Conservation (phyloP, 31 red algal species). For the Asparagopsis taxiformis region DNA sequence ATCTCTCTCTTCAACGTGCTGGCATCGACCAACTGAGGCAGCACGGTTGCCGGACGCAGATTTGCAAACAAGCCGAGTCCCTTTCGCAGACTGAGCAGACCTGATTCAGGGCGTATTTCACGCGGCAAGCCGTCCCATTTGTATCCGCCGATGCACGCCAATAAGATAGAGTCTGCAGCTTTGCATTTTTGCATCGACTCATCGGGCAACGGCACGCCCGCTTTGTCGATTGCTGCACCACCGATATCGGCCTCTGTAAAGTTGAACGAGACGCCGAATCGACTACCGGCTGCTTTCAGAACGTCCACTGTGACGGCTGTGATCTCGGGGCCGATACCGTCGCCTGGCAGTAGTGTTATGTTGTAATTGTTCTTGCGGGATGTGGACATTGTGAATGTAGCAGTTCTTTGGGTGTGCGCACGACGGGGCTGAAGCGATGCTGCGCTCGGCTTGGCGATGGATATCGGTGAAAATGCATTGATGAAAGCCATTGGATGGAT, state of each 20-base stretch:
- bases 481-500: too few species aligned
- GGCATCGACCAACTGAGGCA: conserved; percentile 81
- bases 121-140: conserved; percentile 90
- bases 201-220: conserved; percentile 77
- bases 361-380: conserved; percentile 27
- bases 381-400: too few species aligned
- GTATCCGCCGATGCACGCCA: conserved; percentile 91
- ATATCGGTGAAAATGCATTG: too few species aligned
- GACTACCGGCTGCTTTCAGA: conserved; percentile 34
- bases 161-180: conserved; percentile 65
- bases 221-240: conserved; percentile 82
- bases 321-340: conserved; percentile 96
- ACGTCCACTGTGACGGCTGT: conserved; percentile 68
- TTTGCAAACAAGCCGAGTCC: conserved; percentile 91
- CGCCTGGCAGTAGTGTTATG: conserved; percentile 85
- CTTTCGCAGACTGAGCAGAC: conserved; percentile 82
- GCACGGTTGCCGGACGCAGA: conserved; percentile 79
- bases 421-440: too few species aligned
- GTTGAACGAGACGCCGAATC: conserved; percentile 47
- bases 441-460: too few species aligned
- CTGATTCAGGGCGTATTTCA: conserved; percentile 79
- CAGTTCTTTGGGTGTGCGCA: too few species aligned
- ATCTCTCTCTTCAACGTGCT: conserved; percentile 78
- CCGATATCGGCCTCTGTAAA: conserved; percentile 72
- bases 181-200: conserved; percentile 58